Evolutionary conservation across 257 asterid species (phyloP), one percentile per base, ranked within the genome.

Genomic region (Lithospermum erythrorhizon): DNA sequence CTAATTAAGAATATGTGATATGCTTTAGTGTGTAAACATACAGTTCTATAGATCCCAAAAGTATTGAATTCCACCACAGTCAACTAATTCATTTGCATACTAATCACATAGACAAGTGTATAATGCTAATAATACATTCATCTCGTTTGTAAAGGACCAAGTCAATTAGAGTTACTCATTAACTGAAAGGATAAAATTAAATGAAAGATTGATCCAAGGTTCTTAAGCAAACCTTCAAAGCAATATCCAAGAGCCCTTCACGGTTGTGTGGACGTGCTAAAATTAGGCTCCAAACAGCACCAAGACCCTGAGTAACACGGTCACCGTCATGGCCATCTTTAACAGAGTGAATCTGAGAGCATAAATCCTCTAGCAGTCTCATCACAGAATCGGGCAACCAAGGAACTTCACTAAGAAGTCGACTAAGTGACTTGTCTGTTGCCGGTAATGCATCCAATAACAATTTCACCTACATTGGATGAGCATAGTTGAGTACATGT

Each of bases 251-350:
- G 68, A 95, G 89, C 54, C 94, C 87, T 78, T 81, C 86, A 62
- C 97, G 96, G 82, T 80, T 64, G 65, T 74, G 78, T 59, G 96
- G 97, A 53, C 96, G 94, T 59, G 84, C 86, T 70, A 86, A 68
- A 65, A 87, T 86, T 78, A 93, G 82, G 79, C 91, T 83, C 99
- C 97, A 89, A 60, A 83, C 82, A 27, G 90, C 94, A 67, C 96
- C 97, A 58, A 93, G 97, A 61, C 97, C 97, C 79, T 93, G 99
- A 75, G 97, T 86, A 66, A 86, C 94, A 74, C 87, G 97, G 63
- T 93, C 99, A 68, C 89, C 84, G 73, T 82, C 95, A 70, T 77
- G 81, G 45, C 66, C 69, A 77, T 81, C 89, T 60, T 72, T 71
- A 61, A 84, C 94, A 53, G 75, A 71, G 67, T 71, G 66, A 70